Conservation (phyloP, 495 filamentous ascomycete species). For the Lichenothelia convexa region DNA sequence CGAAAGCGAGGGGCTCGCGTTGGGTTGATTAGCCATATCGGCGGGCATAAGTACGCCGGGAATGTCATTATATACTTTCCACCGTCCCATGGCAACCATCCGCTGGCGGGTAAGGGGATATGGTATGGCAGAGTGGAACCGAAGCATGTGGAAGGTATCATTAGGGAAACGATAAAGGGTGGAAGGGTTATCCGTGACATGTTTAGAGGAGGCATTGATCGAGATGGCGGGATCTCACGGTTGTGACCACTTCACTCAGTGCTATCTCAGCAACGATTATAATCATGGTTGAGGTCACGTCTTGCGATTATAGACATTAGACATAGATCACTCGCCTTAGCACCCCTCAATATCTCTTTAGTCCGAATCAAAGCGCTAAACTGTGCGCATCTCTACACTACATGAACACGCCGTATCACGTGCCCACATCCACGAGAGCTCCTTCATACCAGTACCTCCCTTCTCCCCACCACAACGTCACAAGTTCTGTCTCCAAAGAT, state of each 20-base stretch:
- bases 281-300: no score
- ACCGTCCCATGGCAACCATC: slow-evolving; percentile 28
- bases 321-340: no score
- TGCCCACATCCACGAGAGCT: no score
- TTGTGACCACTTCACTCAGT: slow-evolving; percentile 5
- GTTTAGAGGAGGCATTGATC: slow-evolving; percentile 44
- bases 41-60: slow-evolving; percentile 83
- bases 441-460: no score
- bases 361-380: no score
- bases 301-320: no score
- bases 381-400: no score
- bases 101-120: slow-evolving; percentile 62
- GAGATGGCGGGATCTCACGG: slow-evolving; percentile 5
- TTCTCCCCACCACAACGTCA: no score
- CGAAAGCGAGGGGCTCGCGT: slow-evolving; percentile 27
- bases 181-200: slow-evolving; percentile 60
- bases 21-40: slow-evolving; percentile 70
- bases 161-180: slow-evolving; percentile 57
- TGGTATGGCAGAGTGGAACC: slow-evolving; percentile 91
- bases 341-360: no score
- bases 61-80: slow-evolving; percentile 88
- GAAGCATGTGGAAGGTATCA: slow-evolving; percentile 67
- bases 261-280: no score
- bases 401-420: no score
- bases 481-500: no score